Evolutionary conservation across 78 protist genomes (phyloP), one percentile per base, ranked within the genome.

Genomic region (Dictyostelium brefeldianum): DNA sequence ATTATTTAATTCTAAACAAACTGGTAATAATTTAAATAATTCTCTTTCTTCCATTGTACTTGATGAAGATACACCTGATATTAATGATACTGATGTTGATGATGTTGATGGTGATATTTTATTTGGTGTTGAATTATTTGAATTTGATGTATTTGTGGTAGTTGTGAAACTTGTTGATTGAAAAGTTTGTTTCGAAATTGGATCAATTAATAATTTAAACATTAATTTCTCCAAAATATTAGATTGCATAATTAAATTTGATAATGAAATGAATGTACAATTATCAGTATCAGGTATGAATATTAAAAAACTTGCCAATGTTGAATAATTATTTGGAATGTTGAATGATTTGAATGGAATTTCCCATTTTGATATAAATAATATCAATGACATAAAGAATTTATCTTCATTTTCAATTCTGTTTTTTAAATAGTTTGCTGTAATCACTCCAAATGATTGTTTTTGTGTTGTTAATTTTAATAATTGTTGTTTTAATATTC

Each of bases 361-460:
- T 77, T 77, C 93, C 93, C 93, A 87, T 50, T 77, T 87, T 18
- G 93, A 77, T n/a, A 87, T 87, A n/a, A 87, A 87, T 20, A 51
- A n/a, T 17, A 87, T 74, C 15, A 87, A 41, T 3, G 84, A 7
- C n/a, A 74, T n/a, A 50, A 87, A 87, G 50, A 87, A 87, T 25
- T 64, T 87, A 25, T 87, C 84, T 22, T 87, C 93, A 31, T 56
- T 74, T n/a, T 87, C 93, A 17, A 87, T 50, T 29, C 93, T n/a
- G 65, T 69, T 75, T 36, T 77, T 74, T 22, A 87, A 36, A 43
- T 87, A 87, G 3, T 59, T 27, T 0, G 93, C 74, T 22, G 93
- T 87, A 14, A 77, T 25, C 0, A 87, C 64, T 25, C 93, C 93
- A 77, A 64, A 87, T 27, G 93, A 74, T 57, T 59, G 83, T 27